Conservation (phyloP, 805 yeast genomes). For the Cyberlindnera nakhonratchasimensis region DNA sequence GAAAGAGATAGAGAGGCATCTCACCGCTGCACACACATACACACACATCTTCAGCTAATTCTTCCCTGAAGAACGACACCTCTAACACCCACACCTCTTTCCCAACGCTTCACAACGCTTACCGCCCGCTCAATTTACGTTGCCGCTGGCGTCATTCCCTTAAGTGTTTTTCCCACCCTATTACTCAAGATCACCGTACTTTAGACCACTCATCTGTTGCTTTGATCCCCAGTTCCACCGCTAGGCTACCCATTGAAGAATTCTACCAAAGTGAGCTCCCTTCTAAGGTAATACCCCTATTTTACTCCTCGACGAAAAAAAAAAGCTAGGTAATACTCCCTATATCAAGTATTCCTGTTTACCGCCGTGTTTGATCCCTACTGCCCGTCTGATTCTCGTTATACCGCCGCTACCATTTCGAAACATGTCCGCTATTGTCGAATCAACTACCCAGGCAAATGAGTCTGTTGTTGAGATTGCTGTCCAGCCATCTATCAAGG, state of each 20-base stretch:
- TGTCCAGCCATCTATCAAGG: background rate
- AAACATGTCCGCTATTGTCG: conserved; percentile 6
- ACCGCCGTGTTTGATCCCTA: conserved; percentile 4
- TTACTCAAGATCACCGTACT: conserved; percentile 3
- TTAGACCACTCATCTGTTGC: conserved; percentile 6
- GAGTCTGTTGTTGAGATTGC: conserved; percentile 5
- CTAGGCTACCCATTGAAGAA: background rate
- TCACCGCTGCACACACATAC: too few species aligned
- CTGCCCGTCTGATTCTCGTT: conserved; percentile 13
- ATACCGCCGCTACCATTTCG: background rate
- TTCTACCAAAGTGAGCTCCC: background rate
- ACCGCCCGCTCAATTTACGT: background rate
- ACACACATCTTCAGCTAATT: too few species aligned
- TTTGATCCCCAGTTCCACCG: conserved; percentile 4
- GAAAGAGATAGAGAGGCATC: too few species aligned
- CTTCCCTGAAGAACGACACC: too few species aligned
- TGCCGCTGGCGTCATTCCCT: background rate
- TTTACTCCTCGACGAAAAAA: too few species aligned
- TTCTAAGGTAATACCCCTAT: background rate
- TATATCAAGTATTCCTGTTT: background rate
- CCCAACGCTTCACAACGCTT: background rate
- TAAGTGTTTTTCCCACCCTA: too few species aligned
- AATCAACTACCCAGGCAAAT: background rate
- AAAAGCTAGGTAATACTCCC: too few species aligned
- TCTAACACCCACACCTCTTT: background rate